phyloP scores from a whole-genome alignment of 1,284 basidiomycete genomes.

The Gymnopus androsaceus region DNA sequence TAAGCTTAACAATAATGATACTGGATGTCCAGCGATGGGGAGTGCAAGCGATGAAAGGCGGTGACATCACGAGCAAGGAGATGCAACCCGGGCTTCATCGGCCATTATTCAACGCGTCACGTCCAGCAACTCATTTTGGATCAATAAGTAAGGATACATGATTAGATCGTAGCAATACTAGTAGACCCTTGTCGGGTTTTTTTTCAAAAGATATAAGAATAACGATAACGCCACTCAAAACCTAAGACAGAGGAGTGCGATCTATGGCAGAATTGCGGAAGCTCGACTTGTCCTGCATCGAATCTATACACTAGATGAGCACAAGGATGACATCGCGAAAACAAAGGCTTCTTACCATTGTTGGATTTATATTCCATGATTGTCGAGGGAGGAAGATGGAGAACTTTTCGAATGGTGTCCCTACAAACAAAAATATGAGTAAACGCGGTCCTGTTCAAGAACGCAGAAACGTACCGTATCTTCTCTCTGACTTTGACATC shows the following conservation, averaged over 20 bases:
- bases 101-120: background rate
- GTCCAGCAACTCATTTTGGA: background rate
- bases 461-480: constrained; percentile 60
- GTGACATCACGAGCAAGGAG: too few species aligned
- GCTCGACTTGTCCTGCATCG: constrained; percentile 81
- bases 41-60: too few species aligned
- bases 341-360: constrained; percentile 54
- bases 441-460: background rate
- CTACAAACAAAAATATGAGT: constrained; percentile 35
- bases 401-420: constrained; percentile 66
- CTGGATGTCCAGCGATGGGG: too few species aligned
- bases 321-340: background rate
- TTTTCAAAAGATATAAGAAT: constrained; percentile 7
- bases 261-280: constrained; percentile 71
- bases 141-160: constrained; percentile 1
- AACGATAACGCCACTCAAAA: constrained; percentile 9
- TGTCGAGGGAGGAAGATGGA: constrained; percentile 69
- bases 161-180: constrained; percentile 4
- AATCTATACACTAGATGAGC: constrained; percentile 50
- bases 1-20: background rate
- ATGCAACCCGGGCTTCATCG: too few species aligned
- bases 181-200: background rate
- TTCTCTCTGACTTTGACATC: constrained; percentile 69
- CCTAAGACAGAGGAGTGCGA: constrained; percentile 44
- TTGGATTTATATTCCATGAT: constrained; percentile 87